Evolutionary conservation across 306 rosid genomes (phyloP).

Genomic region (Quercus parvula): DNA sequence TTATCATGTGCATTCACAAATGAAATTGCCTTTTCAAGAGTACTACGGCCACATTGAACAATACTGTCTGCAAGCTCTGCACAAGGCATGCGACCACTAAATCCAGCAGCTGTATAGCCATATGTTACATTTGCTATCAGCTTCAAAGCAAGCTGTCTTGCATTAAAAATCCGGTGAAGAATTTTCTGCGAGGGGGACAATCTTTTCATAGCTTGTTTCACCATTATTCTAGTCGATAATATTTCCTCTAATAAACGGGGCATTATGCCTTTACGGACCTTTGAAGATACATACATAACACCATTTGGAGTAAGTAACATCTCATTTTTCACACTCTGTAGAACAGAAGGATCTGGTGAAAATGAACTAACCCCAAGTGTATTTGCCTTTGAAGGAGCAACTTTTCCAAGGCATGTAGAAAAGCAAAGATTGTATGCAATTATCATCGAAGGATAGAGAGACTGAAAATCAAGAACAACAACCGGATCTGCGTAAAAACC

Average conservation of each 20-base stretch:
- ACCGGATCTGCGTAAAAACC: conserved; percentile 96
- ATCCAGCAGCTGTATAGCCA: conserved; percentile 98
- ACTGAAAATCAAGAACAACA: conserved; percentile 89
- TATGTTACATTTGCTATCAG: conserved; percentile 91
- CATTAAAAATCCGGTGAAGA: conserved; percentile 85
- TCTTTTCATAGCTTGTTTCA: conserved; percentile 84
- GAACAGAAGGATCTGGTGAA: conserved; percentile 61
- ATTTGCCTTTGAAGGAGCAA: conserved; percentile 58
- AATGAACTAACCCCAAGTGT: conserved; percentile 77
- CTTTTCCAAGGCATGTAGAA: conserved; percentile 91
- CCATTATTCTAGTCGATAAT: conserved; percentile 90
- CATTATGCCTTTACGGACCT: conserved; percentile 80
- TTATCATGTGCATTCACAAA: conserved; percentile 75
- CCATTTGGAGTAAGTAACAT: conserved; percentile 88
- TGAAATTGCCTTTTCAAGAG: conserved; percentile 82
- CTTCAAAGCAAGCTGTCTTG: conserved; percentile 95
- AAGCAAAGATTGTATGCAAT: conserved; percentile 95
- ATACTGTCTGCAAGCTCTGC: conserved; percentile 97
- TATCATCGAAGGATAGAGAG: conserved; percentile 97
- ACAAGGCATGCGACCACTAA: conserved; percentile 99
- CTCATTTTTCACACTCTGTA: conserved; percentile 61
- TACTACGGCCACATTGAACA: conserved; percentile 91
- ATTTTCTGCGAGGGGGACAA: conserved; percentile 71
- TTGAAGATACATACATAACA: conserved; percentile 83
- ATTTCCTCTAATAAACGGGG: conserved; percentile 93